These are phyloP conservation scores for Candolleomyces efflorescens DNA, from an alignment of 768 basidiomycete genomes.

Conservation along the genomic window DNA sequence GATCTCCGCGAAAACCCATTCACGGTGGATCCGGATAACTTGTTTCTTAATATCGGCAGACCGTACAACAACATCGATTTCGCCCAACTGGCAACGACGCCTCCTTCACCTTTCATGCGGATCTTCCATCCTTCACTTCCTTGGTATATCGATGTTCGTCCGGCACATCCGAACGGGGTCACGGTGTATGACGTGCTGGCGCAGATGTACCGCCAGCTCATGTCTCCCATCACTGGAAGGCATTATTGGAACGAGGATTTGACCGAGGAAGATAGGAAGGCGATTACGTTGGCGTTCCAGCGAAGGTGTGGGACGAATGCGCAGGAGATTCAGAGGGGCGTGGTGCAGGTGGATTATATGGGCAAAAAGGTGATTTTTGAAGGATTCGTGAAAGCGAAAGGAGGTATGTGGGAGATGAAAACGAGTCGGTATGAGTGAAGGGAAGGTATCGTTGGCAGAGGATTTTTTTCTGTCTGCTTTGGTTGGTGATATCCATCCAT, in stretches of 20 bases:
- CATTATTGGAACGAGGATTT: constrained; percentile 62
- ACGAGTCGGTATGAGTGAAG: constrained; percentile 24
- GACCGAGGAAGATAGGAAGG: constrained; percentile 30
- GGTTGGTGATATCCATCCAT: no score
- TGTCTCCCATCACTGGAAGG: constrained; percentile 38
- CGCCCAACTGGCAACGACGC: constrained; percentile 48
- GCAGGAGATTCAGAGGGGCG: constrained; percentile 35
- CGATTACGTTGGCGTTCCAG: constrained; percentile 35
- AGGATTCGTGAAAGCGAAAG: constrained; percentile 48
- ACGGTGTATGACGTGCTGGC: constrained; percentile 53
- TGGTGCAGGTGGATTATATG: constrained; percentile 59
- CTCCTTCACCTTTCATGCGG: constrained; percentile 47
- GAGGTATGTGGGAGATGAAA: constrained; percentile 67
- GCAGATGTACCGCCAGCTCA: constrained; percentile 41
- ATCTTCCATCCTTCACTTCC: constrained; percentile 55
- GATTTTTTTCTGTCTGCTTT: no score
- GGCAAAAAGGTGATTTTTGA: constrained; percentile 47
- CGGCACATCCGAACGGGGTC: constrained; percentile 47
- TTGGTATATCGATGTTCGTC: constrained; percentile 62
- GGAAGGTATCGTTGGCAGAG: no score
- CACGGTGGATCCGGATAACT: constrained; percentile 12
- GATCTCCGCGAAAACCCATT: constrained; percentile 46
- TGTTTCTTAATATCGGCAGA: constrained; percentile 43
- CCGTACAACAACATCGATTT: constrained; percentile 45
- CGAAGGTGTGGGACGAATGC: constrained; percentile 34